Base-by-base conservation (phyloP, 2,329 filamentous ascomycete species). In the Cadophora sp. region DNA sequence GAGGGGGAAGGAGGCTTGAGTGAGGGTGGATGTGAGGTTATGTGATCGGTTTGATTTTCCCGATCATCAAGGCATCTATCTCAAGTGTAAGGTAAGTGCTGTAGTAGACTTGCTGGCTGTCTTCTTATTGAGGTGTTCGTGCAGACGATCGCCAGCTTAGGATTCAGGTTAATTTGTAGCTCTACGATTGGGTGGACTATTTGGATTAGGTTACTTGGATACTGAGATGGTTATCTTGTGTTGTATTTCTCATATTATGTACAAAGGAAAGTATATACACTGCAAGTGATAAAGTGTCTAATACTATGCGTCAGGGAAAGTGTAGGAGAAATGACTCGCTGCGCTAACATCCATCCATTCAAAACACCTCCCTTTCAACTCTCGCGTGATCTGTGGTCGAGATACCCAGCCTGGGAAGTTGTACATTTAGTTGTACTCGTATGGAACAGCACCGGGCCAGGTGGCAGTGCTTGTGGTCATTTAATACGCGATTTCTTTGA, bases 21-120 rank as follows among this genome's bases (percentile, higher is more conserved):
- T 75, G 83, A 86, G 46, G 86, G 85, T 2, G 84, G 83, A 8
- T 89, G 87, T 74, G 71, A 64, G n/a, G 62, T 85, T 56, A 80
- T 87, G 80, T 88, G 79, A 82, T 43, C 14, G 62, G 19, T 16
- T 34, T 55, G n/a, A 8, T 14, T 11, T 12, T n/a, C 29, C 3
- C 11, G 14, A 22, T 37, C 11, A 40, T 8, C 22, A 8, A 8
- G 5, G 4, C 4, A 9, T 48, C 43, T 48, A 22, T 22, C 7
- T 1, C 4, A 8, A 22, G 5, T n/a, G 19, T 11, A 22, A 22
- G n/a, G 43, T 7, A 22, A 5, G 43, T 43, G 40, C 19, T 40
- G 14, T 19, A 43, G 43, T 48, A 11, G 19, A 22, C 4, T 9
- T 7, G 7, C 19, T 22, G 19, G 4, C 22, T 6, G 19, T 22